Evolutionary conservation across 805 yeast genomes (phyloP).

Genomic region (Blastobotrys mokoenaii): DNA sequence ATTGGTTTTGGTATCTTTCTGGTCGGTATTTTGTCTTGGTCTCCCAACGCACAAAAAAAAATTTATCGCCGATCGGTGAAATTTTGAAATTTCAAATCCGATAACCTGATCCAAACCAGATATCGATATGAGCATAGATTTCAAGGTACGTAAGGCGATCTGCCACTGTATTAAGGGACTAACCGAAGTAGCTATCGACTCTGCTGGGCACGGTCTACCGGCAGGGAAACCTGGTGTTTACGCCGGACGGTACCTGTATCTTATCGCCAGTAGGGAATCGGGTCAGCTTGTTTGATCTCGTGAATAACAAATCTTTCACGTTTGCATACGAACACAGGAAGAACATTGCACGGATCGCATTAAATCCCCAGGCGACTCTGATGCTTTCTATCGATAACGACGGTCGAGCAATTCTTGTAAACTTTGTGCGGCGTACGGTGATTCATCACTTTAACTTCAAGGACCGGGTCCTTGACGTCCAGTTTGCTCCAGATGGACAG

Average conservation of each 20-base stretch:
- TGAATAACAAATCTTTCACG: slow-evolving; percentile 78
- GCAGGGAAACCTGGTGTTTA: slow-evolving; percentile 81
- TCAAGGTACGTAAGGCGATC: slow-evolving; percentile 30
- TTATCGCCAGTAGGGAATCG: slow-evolving; percentile 93
- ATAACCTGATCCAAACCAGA: neutral
- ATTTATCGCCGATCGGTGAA: neutral
- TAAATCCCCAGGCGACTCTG: slow-evolving; percentile 75
- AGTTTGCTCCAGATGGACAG: slow-evolving; percentile 83
- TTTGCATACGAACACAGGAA: slow-evolving; percentile 89
- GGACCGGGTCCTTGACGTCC: slow-evolving; percentile 61
- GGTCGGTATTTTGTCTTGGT: too few species aligned
- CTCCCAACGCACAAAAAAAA: neutral
- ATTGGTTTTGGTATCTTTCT: neutral
- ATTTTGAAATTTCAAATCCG: neutral
- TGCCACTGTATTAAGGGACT: too few species aligned
- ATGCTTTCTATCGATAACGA: slow-evolving; percentile 79
- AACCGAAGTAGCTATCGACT: slow-evolving; percentile 57
- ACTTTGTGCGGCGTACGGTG: slow-evolving; percentile 73
- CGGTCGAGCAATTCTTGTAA: slow-evolving; percentile 88
- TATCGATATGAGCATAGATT: slow-evolving; percentile 76
- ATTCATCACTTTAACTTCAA: slow-evolving; percentile 91
- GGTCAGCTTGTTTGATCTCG: slow-evolving; percentile 78
- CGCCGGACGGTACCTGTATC: slow-evolving; percentile 76
- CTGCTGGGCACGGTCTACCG: slow-evolving; percentile 90
- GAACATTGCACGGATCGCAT: slow-evolving; percentile 67